These are phyloP conservation scores for Adansonia rubrostipa DNA, from an alignment of 441 rosid genomes.

Conservation along the genomic window DNA sequence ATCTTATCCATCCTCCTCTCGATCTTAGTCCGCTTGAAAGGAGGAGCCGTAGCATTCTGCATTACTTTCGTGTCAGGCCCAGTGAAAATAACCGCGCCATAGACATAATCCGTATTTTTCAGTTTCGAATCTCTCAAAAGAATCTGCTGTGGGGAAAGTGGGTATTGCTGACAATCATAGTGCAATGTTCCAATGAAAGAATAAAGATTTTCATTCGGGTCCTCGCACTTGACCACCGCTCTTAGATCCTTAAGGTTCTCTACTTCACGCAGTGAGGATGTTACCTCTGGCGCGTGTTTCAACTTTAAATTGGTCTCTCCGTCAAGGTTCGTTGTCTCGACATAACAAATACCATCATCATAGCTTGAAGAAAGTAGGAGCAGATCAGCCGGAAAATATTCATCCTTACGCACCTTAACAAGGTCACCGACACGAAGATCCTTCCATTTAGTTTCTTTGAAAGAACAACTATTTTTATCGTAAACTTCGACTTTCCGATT, in stretches of 20 bases:
- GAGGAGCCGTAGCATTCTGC: slow-evolving; percentile 90
- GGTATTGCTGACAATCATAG: slow-evolving; percentile 42
- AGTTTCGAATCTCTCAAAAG: slow-evolving; percentile 90
- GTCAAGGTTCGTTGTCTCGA: slow-evolving; percentile 96
- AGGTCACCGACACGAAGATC: slow-evolving; percentile 81
- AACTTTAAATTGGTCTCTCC: slow-evolving; percentile 93
- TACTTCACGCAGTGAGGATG: slow-evolving; percentile 43
- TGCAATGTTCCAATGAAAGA: slow-evolving; percentile 73
- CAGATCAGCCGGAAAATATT: slow-evolving; percentile 90
- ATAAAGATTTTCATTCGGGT: slow-evolving; percentile 86
- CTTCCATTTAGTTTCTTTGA: slow-evolving; percentile 69
- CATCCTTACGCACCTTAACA: slow-evolving; percentile 74
- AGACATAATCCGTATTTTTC: slow-evolving; percentile 69
- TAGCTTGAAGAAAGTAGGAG: slow-evolving; percentile 81
- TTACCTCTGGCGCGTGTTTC: slow-evolving; percentile 70
- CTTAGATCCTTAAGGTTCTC: slow-evolving; percentile 55
- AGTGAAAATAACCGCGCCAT: slow-evolving; percentile 84
- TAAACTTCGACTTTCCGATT: slow-evolving; percentile 63
- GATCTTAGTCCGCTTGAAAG: slow-evolving; percentile 87
- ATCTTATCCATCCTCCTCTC: slow-evolving; percentile 89
- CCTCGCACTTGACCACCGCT: slow-evolving; percentile 74
- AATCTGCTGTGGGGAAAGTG: slow-evolving; percentile 78
- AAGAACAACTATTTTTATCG: slow-evolving; percentile 37
- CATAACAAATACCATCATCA: slow-evolving; percentile 88
- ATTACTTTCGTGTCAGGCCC: slow-evolving; percentile 96